Evolutionary conservation across 306 rosid genomes (phyloP), one percentile per base, ranked within the genome.

Genomic region (Citrullus mucosospermus): DNA sequence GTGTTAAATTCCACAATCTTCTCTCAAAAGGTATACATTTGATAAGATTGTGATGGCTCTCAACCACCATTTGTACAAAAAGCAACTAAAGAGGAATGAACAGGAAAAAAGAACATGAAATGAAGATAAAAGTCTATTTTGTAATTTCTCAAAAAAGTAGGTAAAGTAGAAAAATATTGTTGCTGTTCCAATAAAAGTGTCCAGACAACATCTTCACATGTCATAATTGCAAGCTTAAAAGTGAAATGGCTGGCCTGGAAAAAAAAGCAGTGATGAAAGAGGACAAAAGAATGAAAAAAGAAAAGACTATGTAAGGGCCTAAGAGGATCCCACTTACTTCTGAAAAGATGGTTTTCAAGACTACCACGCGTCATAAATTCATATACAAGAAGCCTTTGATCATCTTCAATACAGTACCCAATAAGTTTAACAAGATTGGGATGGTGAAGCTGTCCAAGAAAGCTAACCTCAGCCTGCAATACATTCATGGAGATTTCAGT

Each of bases 381-480:
- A 61, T 94, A 94, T 58, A 94, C 98, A 57, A 94, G 96, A 83
- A 94, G 87, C 81, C 97, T 87, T 50, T 92, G 98, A 87, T 94
- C 98, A 88, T 89, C 98, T 89, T 94, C 98, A 61, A 81, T 94
- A 82, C 98, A 94, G 79, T 88, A 94, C 12, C 98, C 98, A 16
- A 94, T 90, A 60, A 94, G 97, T 84, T 92, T 94, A 65, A 94
- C 98, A 71, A 94, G 94, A 87, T 94, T 94, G 55, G 97, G 84
- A 84, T 94, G 98, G 81, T 94, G 98, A 87, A 94, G 98, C 87
- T 94, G 98, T 83, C 98, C 98, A 65, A 92, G 96, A 84, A 94
- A 92, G 87, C 89, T 89, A 68, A 94, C 98, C 80, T 94, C 98
- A 79, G 98, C 98, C 98, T 94, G 93, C 70, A 32, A 6, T 63